Conservation (phyloP, 129 eudicot species). For the Gnaphalium uliginosum region DNA sequence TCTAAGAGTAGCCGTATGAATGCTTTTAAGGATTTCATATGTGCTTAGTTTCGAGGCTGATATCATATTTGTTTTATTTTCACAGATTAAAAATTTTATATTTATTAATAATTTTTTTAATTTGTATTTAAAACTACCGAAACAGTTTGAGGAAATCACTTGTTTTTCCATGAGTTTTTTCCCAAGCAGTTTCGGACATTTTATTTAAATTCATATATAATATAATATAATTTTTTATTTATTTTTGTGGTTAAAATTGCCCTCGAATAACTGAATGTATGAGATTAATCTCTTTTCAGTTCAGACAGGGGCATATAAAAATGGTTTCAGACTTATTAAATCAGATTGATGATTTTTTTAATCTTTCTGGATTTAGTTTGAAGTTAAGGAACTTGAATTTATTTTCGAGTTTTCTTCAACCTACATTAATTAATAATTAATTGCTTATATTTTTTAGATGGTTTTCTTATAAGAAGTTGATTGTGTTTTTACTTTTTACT, state of each 20-base stretch:
- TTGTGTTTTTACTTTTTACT: no score
- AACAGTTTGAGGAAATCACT: slow-evolving; percentile 14
- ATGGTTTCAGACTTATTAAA: background rate
- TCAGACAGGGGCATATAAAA: slow-evolving; percentile 32
- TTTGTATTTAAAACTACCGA: slow-evolving; percentile 12
- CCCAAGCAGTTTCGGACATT: slow-evolving; percentile 17
- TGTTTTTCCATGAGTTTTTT: slow-evolving; percentile 13
- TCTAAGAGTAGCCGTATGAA: slow-evolving; percentile 40
- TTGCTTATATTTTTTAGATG: no score
- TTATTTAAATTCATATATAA: no score
- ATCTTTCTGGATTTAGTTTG: slow-evolving; percentile 22
- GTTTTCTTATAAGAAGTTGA: no score
- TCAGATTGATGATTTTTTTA: background rate
- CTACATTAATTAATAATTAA: background rate
- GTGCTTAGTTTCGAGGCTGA: slow-evolving; percentile 37
- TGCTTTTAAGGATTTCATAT: slow-evolving; percentile 26
- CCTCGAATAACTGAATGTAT: slow-evolving; percentile 27
- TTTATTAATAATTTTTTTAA: slow-evolving; percentile 1
- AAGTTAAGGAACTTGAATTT: slow-evolving; percentile 19
- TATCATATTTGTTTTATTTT: slow-evolving; percentile 9
- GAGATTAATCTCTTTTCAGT: slow-evolving; percentile 17
- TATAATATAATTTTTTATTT: background rate
- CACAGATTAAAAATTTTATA: background rate
- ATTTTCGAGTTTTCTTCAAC: background rate
- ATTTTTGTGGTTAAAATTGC: slow-evolving; percentile 14